Evolutionary conservation across 2,329 filamentous ascomycete species (phyloP), one percentile per base, ranked within the genome.

Genomic region (Aspergillus arachidicola): DNA sequence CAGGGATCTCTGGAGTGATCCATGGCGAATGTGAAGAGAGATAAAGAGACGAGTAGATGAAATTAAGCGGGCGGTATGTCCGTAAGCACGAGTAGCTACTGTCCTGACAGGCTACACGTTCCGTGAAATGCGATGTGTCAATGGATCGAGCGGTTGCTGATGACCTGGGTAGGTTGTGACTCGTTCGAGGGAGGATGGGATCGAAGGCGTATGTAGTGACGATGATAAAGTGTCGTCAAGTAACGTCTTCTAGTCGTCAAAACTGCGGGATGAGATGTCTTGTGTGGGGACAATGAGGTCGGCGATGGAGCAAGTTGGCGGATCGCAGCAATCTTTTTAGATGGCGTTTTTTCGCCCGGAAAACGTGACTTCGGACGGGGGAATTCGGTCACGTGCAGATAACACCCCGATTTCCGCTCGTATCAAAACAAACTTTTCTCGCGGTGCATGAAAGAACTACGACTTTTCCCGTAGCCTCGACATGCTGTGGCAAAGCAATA

Each of bases 1-100:
- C 95, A 98, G 67, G 95, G 95, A 81, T 98, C 95, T 83, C 95
- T 88, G 68, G 92, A 91, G 85, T 98, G 95, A 88, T 99, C 94
- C 91, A 97, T 95, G 26, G 43, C 58, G 62, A 63, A 63, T 67
- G 46, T 61, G 64, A 60, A 59, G n/a, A 51, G 16, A 36, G 58
- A n/a, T 56, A 43, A 46, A 59, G 48, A 55, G 26, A 41, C 56
- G 51, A 45, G 38, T 36, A 57, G 51, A 23, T n/a, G 54, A 48
- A 32, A 43, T 41, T 51, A 58, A 45, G n/a, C 53, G 26, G 46
- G 45, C 57, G 16, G 56, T 43, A 45, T 50, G 30, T 50, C 28
- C 50, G 60, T 46, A 55, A 38, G 21, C 36, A 62, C 51, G 45
- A 56, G 59, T 56, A 61, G 59, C 64, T 61, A 41, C 43, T 59